Conservation (phyloP, 1,284 basidiomycete genomes). For the Neotropicomus parvogracilis region DNA sequence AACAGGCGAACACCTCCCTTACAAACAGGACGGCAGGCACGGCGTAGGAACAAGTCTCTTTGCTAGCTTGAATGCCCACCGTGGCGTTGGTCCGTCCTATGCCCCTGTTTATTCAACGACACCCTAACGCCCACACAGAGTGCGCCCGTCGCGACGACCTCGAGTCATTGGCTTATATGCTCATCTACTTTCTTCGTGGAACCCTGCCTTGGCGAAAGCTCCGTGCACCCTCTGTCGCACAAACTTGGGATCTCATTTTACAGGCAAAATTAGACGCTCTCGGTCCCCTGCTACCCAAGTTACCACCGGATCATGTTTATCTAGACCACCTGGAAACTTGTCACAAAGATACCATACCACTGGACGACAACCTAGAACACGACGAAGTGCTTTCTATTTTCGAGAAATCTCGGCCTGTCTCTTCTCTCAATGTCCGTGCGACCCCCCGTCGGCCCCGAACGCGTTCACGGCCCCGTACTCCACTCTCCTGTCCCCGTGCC, state of each 20-base stretch:
- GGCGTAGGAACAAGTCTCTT: conserved; percentile 93
- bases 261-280: conserved; percentile 60
- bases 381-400: conserved; percentile 11
- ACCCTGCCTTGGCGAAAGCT: conserved; percentile 89
- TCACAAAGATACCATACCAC: conserved; percentile 5
- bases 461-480: conserved; percentile 22
- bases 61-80: conserved; percentile 92
- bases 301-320: conserved; percentile 18
- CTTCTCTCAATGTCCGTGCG: conserved; percentile 3
- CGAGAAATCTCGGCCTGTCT: conserved; percentile 21
- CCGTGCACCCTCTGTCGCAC: conserved; percentile 70
- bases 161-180: conserved; percentile 88
- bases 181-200: conserved; percentile 90
- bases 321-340: conserved; percentile 1
- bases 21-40: conserved; percentile 83
- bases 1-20: conserved; percentile 87
- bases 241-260: conserved; percentile 75
- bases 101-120: neutral
- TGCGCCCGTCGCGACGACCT: conserved; percentile 89
- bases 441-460: conserved; percentile 15
- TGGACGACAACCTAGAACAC: conserved; percentile 13
- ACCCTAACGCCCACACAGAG: conserved; percentile 43
- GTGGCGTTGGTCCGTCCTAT: conserved; percentile 69
- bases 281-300: conserved; percentile 20
- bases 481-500: conserved; percentile 12